Percentiles rank a stretch among this genome's conserved stretches.
Conservation (phyloP, 148 eudicot genomes). For the Vaccinium darrowii region DNA sequence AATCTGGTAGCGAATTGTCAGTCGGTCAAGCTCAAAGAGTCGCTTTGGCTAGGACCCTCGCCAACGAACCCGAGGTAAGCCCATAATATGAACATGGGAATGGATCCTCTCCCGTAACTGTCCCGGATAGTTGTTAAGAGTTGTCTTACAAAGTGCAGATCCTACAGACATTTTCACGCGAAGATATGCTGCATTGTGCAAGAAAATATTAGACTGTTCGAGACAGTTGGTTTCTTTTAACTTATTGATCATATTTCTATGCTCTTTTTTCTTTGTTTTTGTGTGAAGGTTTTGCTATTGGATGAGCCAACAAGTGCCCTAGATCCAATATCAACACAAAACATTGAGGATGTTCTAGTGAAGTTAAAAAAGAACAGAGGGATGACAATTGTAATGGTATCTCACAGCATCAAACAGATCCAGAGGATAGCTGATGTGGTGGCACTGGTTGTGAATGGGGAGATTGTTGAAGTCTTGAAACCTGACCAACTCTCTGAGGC, state of each 20-base stretch:
- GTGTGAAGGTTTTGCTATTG: conserved; percentile 42
- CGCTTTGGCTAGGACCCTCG: conserved; percentile 55
- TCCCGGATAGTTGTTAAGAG: too few relatives aligned
- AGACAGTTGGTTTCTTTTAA: too few relatives aligned
- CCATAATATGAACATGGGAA: too few relatives aligned
- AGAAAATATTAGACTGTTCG: too few relatives aligned
- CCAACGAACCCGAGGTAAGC: conserved; percentile 53
- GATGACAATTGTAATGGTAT: conserved; percentile 46
- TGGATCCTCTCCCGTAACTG: too few relatives aligned
- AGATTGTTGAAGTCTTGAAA: conserved; percentile 41
- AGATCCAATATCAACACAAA: conserved; percentile 60
- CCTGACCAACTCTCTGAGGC: conserved; percentile 39
- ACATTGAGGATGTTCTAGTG: conserved; percentile 41
- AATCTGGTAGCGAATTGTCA: conserved; percentile 40
- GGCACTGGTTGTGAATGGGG: conserved; percentile 38
- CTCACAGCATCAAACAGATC: conserved; percentile 61
- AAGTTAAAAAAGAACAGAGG: conserved; percentile 39
- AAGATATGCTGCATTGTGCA: too few relatives aligned
- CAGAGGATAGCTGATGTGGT: conserved; percentile 55
- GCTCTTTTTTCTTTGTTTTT: background rate
- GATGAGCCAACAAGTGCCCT: conserved; percentile 68
- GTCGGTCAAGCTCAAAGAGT: conserved; percentile 63
- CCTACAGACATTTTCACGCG: too few relatives aligned
- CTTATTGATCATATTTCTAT: background rate
- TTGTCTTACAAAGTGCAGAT: too few relatives aligned